Evolutionary conservation across 225 moss, liverwort and hornwort genomes (phyloP).

Genomic region (Marchantia paleacea): DNA sequence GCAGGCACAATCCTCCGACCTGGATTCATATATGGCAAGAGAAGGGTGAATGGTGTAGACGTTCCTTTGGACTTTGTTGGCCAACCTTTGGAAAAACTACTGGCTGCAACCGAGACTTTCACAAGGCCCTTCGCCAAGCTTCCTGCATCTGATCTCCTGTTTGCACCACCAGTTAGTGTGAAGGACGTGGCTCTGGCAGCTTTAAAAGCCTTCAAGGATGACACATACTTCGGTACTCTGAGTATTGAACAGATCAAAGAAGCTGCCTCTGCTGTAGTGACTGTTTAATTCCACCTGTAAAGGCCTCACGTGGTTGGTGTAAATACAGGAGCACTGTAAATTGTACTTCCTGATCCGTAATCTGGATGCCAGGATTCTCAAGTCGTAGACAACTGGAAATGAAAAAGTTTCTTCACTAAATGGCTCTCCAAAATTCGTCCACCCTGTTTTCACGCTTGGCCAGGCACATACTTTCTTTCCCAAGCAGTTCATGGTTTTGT

Average conservation of each 20-base stretch:
- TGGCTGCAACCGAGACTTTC: slow-evolving; percentile 50
- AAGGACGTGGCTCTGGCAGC: slow-evolving; percentile 78
- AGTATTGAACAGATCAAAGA: slow-evolving; percentile 76
- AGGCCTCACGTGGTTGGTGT: slow-evolving; percentile 2
- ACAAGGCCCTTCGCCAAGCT: slow-evolving; percentile 63
- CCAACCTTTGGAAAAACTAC: slow-evolving; percentile 59
- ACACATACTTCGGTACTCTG: slow-evolving; percentile 59
- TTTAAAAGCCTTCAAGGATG: slow-evolving; percentile 49
- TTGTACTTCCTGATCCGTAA: not conserved
- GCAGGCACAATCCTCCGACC: slow-evolving; percentile 77
- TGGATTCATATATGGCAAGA: slow-evolving; percentile 72
- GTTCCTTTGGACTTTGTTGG: slow-evolving; percentile 65
- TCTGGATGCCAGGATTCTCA: not conserved
- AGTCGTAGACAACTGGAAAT: not conserved
- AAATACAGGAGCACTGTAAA: slow-evolving; percentile 14
- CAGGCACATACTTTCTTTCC: no score
- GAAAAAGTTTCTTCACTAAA: not conserved
- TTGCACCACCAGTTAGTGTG: slow-evolving; percentile 73
- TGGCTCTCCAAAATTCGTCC: no score
- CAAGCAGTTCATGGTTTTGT: no score
- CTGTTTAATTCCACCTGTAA: slow-evolving; percentile 8
- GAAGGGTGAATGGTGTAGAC: slow-evolving; percentile 68
- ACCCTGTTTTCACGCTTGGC: no score
- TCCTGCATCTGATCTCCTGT: slow-evolving; percentile 73
- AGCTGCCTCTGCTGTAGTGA: slow-evolving; percentile 39